Conservation (phyloP, 208 protist species). For the Wallacemonas sp. region DNA sequence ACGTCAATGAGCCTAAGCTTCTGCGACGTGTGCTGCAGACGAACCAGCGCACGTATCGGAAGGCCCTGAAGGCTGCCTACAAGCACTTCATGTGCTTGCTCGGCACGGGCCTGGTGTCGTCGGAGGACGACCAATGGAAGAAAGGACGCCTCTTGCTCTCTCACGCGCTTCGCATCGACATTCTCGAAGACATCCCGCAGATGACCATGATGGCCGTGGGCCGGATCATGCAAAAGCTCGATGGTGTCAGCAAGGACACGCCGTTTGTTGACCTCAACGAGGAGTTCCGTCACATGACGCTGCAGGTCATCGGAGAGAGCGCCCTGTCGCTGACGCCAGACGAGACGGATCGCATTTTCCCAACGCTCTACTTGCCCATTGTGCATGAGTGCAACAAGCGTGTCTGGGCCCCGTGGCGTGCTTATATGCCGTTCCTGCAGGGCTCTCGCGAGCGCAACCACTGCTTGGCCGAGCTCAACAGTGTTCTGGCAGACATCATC, state of each 20-base stretch:
- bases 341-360: conserved; percentile 87
- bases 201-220: conserved; percentile 65
- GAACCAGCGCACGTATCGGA: conserved; percentile 86
- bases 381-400: conserved; percentile 89
- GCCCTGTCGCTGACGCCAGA: conserved; percentile 75
- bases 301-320: conserved; percentile 87
- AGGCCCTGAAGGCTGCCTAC: conserved; percentile 80
- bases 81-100: conserved; percentile 90
- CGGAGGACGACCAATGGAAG: conserved; percentile 88
- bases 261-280: conserved; percentile 81
- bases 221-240: conserved; percentile 68
- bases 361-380: conserved; percentile 87
- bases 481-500: conserved; percentile 76
- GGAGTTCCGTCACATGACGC: conserved; percentile 90
- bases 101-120: conserved; percentile 83
- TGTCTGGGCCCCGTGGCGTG: conserved; percentile 87
- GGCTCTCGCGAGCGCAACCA: conserved; percentile 60
- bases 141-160: conserved; percentile 81
- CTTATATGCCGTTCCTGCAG: conserved; percentile 74
- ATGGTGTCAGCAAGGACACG: conserved; percentile 5
- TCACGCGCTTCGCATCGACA: conserved; percentile 83
- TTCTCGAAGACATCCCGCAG: conserved; percentile 77
- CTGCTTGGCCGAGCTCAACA: conserved; percentile 77
- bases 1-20: conserved; percentile 80
- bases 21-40: conserved; percentile 81